Evolutionary conservation across 2,329 filamentous ascomycete genomes (phyloP).

Genomic region (Chlorencoelia australis): DNA sequence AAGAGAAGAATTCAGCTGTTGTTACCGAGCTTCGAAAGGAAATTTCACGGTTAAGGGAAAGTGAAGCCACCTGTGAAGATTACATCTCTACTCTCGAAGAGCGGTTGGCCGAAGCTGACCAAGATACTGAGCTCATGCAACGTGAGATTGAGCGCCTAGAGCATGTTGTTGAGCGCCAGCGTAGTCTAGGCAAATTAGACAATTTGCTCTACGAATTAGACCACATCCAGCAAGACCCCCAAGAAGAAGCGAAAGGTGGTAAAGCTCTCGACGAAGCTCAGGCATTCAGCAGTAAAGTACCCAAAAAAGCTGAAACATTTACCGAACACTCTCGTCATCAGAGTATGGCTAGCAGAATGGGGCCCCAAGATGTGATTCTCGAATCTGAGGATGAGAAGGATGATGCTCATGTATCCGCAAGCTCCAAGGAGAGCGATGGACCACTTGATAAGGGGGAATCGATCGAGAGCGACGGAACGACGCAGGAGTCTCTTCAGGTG

Average conservation of each 20-base stretch:
- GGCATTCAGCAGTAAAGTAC: conserved; percentile 36
- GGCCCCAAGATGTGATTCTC: conserved; percentile 44
- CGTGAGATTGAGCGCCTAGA: conserved; percentile 90
- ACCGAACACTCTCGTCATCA: conserved; percentile 39
- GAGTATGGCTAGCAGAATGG: conserved; percentile 42
- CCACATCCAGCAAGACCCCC: conserved; percentile 59
- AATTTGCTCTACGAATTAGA: conserved; percentile 87
- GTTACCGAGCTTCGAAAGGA: conserved; percentile 86
- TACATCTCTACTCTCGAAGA: conserved; percentile 97
- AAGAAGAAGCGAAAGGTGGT: conserved; percentile 43
- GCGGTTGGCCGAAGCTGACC: conserved; percentile 86
- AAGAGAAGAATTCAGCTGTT: conserved; percentile 83
- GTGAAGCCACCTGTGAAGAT: conserved; percentile 82
- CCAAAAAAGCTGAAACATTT: conserved; percentile 31
- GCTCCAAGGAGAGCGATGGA: conserved; percentile 23
- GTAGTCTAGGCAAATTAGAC: conserved; percentile 89
- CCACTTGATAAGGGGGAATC: conserved; percentile 26
- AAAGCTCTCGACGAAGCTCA: conserved; percentile 26
- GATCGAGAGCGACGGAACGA: conserved; percentile 30
- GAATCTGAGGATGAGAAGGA: conserved; percentile 33
- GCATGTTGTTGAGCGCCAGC: conserved; percentile 88
- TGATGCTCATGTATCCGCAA: conserved; percentile 9
- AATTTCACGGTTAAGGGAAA: conserved; percentile 76
- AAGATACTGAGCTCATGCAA: conserved; percentile 94
- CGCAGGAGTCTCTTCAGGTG: conserved; percentile 24